phyloP scores from a whole-genome alignment of 345 rosid species.

The Lepidium africanum region DNA sequence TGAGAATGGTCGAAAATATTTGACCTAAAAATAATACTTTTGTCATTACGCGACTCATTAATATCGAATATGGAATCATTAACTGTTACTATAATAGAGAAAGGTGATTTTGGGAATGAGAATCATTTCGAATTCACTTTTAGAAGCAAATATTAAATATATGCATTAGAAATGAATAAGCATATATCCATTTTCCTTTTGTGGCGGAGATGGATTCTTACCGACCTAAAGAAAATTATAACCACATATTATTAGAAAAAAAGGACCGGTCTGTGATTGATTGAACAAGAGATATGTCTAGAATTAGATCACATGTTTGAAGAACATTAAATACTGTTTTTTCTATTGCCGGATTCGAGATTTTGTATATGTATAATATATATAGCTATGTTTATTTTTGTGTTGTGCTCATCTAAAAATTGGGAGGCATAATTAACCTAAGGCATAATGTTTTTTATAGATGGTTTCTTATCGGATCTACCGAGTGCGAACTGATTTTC shows the following conservation, averaged over 20 bases:
- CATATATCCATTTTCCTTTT: background rate
- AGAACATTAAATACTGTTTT: slow-evolving; percentile 5
- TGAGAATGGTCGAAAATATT: too few species aligned
- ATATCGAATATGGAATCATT: background rate
- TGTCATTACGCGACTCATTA: background rate
- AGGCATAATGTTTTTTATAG: background rate
- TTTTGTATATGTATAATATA: background rate
- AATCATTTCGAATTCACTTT: background rate
- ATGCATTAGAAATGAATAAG: background rate
- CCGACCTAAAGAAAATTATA: slow-evolving; percentile 6
- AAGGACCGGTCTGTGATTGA: slow-evolving; percentile 5
- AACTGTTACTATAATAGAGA: background rate
- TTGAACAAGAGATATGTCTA: slow-evolving; percentile 13
- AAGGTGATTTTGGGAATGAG: slow-evolving; percentile 3
- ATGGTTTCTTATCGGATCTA: background rate
- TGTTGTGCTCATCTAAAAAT: background rate
- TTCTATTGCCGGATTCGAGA: background rate
- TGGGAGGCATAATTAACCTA: slow-evolving; percentile 8
- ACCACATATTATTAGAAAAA: background rate
- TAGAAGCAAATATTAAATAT: background rate
- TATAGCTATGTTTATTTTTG: background rate
- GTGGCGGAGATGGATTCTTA: slow-evolving; percentile 21
- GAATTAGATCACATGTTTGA: slow-evolving; percentile 10
- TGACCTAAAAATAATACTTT: too few species aligned
- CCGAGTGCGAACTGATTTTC: slow-evolving; percentile 5